A percentile compares a stretch with the other conserved stretches of the same genome.
Evolutionary conservation across 805 yeast species (phyloP).

Genomic region (Suhomyces sp.): DNA sequence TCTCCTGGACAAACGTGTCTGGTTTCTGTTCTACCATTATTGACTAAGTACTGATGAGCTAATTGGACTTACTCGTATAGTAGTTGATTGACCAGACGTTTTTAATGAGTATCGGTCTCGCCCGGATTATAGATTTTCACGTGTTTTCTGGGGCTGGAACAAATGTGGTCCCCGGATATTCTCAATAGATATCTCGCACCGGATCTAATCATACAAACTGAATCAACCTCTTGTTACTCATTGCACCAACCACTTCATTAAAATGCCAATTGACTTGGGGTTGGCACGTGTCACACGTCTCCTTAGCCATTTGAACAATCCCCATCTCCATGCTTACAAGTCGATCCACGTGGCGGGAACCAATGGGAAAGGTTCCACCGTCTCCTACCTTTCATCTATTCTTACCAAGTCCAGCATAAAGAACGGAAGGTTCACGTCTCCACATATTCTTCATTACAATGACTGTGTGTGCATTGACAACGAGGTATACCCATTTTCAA

Average conservation of each 20-base stretch:
- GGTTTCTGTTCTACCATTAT: too few relatives aligned
- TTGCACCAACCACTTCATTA: too few relatives aligned
- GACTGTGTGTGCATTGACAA: conserved; percentile 76
- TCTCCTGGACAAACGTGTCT: conserved; percentile 44
- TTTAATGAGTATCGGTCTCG: too few relatives aligned
- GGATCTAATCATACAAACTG: too few relatives aligned
- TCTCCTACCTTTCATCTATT: conserved; percentile 74
- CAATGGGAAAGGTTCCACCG: conserved; percentile 93
- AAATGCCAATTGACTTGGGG: conserved; percentile 42
- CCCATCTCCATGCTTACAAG: conserved; percentile 55
- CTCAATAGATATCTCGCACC: too few relatives aligned
- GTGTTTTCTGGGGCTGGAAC: too few relatives aligned
- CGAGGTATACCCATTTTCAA: conserved; percentile 45
- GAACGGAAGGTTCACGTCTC: conserved; percentile 86
- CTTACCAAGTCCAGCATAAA: conserved; percentile 47
- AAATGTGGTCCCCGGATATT: too few relatives aligned
- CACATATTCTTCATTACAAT: conserved; percentile 71
- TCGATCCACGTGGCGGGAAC: conserved; percentile 95
- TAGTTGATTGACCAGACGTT: too few relatives aligned
- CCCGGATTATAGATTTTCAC: too few relatives aligned
- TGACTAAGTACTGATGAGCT: too few relatives aligned
- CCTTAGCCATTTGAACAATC: conserved; percentile 56
- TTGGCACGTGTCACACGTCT: conserved; percentile 33
- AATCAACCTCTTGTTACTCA: too few relatives aligned
- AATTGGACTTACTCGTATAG: too few relatives aligned